Evolutionary conservation across 2,329 filamentous ascomycete species (phyloP).

Genomic region (Epichloe hybrida): DNA sequence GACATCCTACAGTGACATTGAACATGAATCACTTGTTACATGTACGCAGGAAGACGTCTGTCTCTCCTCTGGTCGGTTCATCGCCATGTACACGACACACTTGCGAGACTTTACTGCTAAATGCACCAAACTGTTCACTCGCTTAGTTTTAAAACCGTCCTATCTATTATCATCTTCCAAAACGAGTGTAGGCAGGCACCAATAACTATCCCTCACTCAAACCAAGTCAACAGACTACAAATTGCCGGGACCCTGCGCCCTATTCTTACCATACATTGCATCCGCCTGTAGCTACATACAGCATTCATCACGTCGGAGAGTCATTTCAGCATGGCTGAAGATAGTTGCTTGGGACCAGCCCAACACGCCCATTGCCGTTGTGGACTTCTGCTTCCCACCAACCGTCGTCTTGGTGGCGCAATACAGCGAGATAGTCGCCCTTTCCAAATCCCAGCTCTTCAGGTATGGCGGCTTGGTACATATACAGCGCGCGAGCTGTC

Average conservation of each 20-base stretch:
- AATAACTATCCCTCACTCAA: not conserved
- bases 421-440: slow-evolving; percentile 77
- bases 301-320: not conserved
- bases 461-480: slow-evolving; percentile 87
- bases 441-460: slow-evolving; percentile 90
- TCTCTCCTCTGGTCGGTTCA: no score
- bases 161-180: not conserved
- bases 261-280: not conserved
- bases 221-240: not conserved
- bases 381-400: slow-evolving; percentile 99
- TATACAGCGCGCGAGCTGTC: slow-evolving; percentile 84
- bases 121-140: no score
- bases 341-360: slow-evolving; percentile 57
- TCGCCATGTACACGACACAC: no score
- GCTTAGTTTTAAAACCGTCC: no score
- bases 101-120: no score
- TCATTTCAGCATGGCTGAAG: slow-evolving; percentile 35
- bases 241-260: not conserved
- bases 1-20: no score
- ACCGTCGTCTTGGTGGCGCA: slow-evolving; percentile 88
- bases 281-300: slow-evolving; percentile 1
- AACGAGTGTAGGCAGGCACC: not conserved
- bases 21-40: no score
- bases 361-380: slow-evolving; percentile 44
- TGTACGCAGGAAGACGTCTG: no score